Evolutionary conservation across 75 land plant genomes (phyloP), one percentile per base, ranked within the genome.

Genomic region (Pinus tabuliformis): DNA sequence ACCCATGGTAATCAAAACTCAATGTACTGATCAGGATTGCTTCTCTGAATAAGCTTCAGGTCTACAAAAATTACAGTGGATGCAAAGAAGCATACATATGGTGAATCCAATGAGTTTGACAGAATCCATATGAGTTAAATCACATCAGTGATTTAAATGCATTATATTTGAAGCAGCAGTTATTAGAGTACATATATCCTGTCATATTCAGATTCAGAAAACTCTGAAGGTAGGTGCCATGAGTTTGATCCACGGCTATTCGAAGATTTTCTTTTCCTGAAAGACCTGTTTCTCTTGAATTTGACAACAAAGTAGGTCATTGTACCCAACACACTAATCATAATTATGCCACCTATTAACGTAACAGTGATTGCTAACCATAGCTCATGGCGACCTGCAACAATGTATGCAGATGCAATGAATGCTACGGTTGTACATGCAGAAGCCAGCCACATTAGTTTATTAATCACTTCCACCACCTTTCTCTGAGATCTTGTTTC

Each of bases 381-480:
- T 42, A 62, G 39, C 63, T 78, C 52, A 16, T 63, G 85, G 15
- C 82, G 62, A 1, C 92, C 92, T 6, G 85, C 87, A 24, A 90
- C 87, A 37, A 90, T 90, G 52, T 85, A 87, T 6, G 87, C 78
- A 56, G 89, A 83, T 17, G 92, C 52, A 8, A 87, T 85, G 42
- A 90, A 90, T 6, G 92, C 85, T 3, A 87, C 80, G 3, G 90
- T 49, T 4, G 92, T 90, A 81, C 89, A 90, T 8, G 83, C 81
- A 52, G 90, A 80, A 6, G 92, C 92, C 80, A 90, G 56, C 92
- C 92, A 90, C 92, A 90, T 90, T 62, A 90, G 16, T 77, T 90
- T 90, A 81, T 90, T 90, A 39, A 90, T 90, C 36, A 90, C 88
- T 59, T 81, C 86, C 59, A 88, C 86, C 21, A 90, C 92, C 64